Percentiles rank a stretch among this genome's conserved stretches.
These are phyloP conservation scores for Coniochaeta hoffmannii DNA, from an alignment of 2,329 filamentous ascomycete species.

Conservation along the genomic window DNA sequence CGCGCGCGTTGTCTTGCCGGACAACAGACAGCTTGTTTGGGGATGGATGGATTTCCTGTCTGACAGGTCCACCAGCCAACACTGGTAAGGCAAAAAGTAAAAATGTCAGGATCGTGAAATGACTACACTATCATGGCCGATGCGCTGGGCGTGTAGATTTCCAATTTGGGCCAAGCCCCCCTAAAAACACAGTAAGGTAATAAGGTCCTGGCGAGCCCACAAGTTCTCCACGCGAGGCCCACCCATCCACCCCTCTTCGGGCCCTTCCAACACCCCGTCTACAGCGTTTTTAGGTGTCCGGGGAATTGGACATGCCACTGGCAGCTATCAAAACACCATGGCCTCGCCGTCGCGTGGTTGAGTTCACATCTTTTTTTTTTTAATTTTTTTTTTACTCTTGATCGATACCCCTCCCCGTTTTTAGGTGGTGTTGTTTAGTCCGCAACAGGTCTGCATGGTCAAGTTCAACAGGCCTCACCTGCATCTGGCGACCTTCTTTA, in stretches of 20 bases:
- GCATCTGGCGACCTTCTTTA: background rate
- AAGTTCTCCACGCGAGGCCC: background rate
- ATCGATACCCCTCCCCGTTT: background rate
- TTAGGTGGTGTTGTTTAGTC: too few relatives aligned
- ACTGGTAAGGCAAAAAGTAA: too few relatives aligned
- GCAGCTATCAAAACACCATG: background rate
- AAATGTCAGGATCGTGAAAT: too few relatives aligned
- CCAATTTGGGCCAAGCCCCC: background rate
- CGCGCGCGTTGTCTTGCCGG: too few relatives aligned
- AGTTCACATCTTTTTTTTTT: too few relatives aligned
- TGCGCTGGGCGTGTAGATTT: background rate
- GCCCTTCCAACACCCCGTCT: constrained; percentile 1
- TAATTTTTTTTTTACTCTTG: background rate
- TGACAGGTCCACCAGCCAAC: too few relatives aligned
- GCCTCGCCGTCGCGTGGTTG: background rate
- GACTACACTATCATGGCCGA: too few relatives aligned
- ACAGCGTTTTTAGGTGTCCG: background rate
- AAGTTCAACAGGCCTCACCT: background rate
- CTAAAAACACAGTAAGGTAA: too few relatives aligned
- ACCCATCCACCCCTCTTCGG: background rate
- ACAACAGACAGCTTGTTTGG: too few relatives aligned
- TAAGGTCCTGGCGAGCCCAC: background rate
- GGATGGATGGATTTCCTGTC: too few relatives aligned
- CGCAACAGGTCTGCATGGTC: background rate
- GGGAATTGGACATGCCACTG: background rate